Percentiles rank a stretch among this genome's conserved stretches.
phyloP scores from a whole-genome alignment of 768 basidiomycete genomes.

The Strobilomyces confusus region DNA sequence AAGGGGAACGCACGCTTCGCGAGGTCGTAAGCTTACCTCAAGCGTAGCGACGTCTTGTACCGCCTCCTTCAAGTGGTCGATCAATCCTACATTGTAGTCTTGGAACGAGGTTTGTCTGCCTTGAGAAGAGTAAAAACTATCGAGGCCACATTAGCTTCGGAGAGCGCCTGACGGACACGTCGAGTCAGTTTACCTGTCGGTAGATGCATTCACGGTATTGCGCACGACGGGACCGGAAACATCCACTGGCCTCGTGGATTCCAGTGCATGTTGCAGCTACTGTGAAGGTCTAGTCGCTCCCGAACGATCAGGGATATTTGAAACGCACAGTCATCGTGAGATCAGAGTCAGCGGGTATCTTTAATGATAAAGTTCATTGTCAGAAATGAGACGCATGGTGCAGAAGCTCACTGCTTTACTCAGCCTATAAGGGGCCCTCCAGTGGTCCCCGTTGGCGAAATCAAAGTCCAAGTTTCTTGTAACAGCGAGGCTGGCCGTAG shows the following conservation, averaged over 20 bases:
- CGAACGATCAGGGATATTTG: neutral
- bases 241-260: slow-evolving; percentile 40
- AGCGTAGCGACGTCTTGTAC: slow-evolving; percentile 58
- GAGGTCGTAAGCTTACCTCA: slow-evolving; percentile 45
- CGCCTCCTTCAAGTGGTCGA: slow-evolving; percentile 49
- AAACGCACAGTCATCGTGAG: slow-evolving; percentile 48
- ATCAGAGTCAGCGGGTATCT: slow-evolving; percentile 59
- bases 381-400: neutral
- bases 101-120: slow-evolving; percentile 79
- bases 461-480: slow-evolving; percentile 76
- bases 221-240: slow-evolving; percentile 37
- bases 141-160: slow-evolving; percentile 5
- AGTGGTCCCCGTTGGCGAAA: slow-evolving; percentile 45
- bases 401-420: slow-evolving; percentile 52
- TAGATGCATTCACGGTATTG: slow-evolving; percentile 65
- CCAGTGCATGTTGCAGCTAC: slow-evolving; percentile 47
- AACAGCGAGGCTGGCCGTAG: slow-evolving; percentile 62
- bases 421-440: slow-evolving; percentile 53
- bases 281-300: slow-evolving; percentile 5
- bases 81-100: slow-evolving; percentile 64
- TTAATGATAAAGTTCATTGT: neutral
- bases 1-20: neutral
- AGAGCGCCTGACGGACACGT: neutral
- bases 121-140: slow-evolving; percentile 83
- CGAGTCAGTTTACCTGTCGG: slow-evolving; percentile 58